phyloP scores from a whole-genome alignment of 495 filamentous ascomycete genomes.

The Neurospora hispaniola region DNA sequence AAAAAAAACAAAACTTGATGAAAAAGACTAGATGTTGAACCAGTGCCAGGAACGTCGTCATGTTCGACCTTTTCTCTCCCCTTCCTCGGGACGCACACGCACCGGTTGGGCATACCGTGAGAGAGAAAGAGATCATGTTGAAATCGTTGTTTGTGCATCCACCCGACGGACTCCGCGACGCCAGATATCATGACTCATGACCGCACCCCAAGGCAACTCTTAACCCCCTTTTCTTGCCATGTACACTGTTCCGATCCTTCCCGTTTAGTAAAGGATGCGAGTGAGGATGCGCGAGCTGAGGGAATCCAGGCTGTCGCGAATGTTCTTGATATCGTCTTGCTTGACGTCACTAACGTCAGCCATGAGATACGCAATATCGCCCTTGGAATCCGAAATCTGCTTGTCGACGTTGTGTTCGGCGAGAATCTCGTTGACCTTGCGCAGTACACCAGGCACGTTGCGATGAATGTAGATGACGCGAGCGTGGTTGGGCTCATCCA shows the following conservation, averaged over 20 bases:
- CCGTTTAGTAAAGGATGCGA: slow-evolving; percentile 68
- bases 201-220: not conserved
- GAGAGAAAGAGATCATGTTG: slow-evolving; percentile 9
- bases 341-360: slow-evolving; percentile 89
- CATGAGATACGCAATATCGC: slow-evolving; percentile 94
- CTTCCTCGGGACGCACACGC: not conserved
- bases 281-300: slow-evolving; percentile 79
- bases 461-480: slow-evolving; percentile 92
- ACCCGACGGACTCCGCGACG: slow-evolving; percentile 13
- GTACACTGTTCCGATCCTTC: not conserved
- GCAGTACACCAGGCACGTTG: slow-evolving; percentile 89
- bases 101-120: not conserved
- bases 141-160: slow-evolving; percentile 8
- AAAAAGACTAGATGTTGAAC: not conserved
- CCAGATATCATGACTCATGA: slow-evolving; percentile 4
- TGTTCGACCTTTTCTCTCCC: not conserved
- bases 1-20: not conserved
- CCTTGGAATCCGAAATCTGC: slow-evolving; percentile 91
- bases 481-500: slow-evolving; percentile 79
- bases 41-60: not conserved
- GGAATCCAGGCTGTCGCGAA: slow-evolving; percentile 71
- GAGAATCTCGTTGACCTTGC: slow-evolving; percentile 86
- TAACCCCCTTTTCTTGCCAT: not conserved
- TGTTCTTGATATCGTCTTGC: slow-evolving; percentile 66
- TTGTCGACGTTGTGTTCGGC: slow-evolving; percentile 96